phyloP scores from a whole-genome alignment of 2,329 filamentous ascomycete genomes.

The Penicillium hordei region DNA sequence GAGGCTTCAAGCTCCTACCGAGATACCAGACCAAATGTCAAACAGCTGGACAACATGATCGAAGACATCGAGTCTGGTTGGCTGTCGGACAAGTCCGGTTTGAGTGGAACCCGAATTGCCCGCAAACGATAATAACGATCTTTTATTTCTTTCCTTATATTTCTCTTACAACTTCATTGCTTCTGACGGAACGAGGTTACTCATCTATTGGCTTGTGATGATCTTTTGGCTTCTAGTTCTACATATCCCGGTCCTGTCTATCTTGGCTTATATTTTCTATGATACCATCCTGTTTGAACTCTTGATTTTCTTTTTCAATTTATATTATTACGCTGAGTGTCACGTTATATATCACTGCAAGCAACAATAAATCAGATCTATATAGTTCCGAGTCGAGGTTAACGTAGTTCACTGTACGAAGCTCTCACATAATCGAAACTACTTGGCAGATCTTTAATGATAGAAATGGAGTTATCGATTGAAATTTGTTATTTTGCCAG shows the following conservation, averaged over 20 bases:
- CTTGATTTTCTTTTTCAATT: background rate
- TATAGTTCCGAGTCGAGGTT: background rate
- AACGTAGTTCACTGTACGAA: background rate
- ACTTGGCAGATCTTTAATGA: background rate
- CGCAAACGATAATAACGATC: conserved; percentile 14
- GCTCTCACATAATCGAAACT: background rate
- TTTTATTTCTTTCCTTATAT: background rate
- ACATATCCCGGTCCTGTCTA: conserved; percentile 2
- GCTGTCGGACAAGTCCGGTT: conserved; percentile 29
- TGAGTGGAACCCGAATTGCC: conserved; percentile 12
- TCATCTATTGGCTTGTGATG: background rate
- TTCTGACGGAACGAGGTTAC: background rate
- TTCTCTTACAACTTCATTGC: background rate
- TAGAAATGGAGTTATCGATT: background rate
- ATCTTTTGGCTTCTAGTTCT: background rate
- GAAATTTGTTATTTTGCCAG: too few relatives aligned
- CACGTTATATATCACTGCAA: background rate
- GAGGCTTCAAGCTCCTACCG: conserved; percentile 20
- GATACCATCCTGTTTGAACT: conserved; percentile 25
- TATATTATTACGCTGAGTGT: background rate
- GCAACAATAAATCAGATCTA: background rate
- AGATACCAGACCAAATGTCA: conserved; percentile 25
- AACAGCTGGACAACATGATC: conserved; percentile 35
- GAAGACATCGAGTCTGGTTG: conserved; percentile 36
- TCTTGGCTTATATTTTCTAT: conserved; percentile 4